Conservation (phyloP, 805 yeast species). For the Schizosaccharomyces cryophilus region DNA sequence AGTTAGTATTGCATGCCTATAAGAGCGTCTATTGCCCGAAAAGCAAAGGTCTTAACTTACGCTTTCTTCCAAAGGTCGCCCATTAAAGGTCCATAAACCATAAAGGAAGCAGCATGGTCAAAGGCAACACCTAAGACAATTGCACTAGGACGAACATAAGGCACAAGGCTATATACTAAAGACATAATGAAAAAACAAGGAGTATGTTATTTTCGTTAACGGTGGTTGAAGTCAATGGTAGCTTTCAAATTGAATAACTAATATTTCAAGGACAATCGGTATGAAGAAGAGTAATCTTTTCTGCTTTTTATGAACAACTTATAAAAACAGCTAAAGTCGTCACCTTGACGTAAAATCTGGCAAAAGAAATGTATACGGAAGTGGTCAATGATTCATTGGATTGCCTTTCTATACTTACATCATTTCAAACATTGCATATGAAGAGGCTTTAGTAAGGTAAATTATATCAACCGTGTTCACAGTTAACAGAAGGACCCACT, state of each 20-base stretch:
- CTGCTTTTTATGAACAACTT: not conserved
- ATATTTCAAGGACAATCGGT: not conserved
- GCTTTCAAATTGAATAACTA: not conserved
- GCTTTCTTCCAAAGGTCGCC: constrained; percentile 10
- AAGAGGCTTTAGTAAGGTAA: too few species aligned
- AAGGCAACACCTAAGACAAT: constrained; percentile 16
- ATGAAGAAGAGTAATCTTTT: too few species aligned
- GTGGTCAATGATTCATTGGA: too few species aligned
- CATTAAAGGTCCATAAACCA: constrained; percentile 15
- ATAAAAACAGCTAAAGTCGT: not conserved
- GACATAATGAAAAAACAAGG: not conserved
- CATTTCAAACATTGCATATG: too few species aligned
- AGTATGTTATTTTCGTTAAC: not conserved
- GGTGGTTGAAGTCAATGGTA: not conserved
- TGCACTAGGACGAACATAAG: constrained; percentile 8
- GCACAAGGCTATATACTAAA: not conserved
- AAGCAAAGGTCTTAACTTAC: not conserved
- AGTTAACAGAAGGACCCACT: too few species aligned
- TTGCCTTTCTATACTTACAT: too few species aligned
- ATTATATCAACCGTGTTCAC: too few species aligned
- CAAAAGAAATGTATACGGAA: too few species aligned
- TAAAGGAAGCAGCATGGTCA: constrained; percentile 13
- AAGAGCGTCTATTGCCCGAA: too few species aligned
- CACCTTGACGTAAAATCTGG: not conserved
- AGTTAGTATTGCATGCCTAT: too few species aligned